Evolutionary conservation across 306 rosid species (phyloP).

Genomic region (Phaseolus lunatus): DNA sequence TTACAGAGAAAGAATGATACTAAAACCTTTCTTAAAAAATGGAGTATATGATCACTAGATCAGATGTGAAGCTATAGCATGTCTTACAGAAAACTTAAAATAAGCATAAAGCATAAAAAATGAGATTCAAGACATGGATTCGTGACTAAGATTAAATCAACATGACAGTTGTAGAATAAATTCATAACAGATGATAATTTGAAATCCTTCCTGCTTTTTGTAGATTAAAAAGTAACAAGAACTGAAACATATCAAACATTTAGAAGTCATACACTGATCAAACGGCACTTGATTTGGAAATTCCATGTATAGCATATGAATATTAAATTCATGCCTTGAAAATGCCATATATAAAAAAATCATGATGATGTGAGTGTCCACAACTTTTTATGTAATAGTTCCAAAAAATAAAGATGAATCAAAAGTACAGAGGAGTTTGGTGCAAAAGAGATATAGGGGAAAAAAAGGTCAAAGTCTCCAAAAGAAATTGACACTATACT

Average conservation of each 20-base stretch:
- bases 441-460: not conserved
- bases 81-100: slow-evolving; percentile 18
- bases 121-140: slow-evolving; percentile 27
- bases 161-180: slow-evolving; percentile 15
- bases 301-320: not conserved
- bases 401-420: not conserved
- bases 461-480: not conserved
- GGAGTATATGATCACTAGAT: slow-evolving; percentile 19
- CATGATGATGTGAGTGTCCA: not conserved
- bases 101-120: slow-evolving; percentile 3
- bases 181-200: slow-evolving; percentile 2
- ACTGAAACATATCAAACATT: not conserved
- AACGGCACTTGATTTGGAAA: slow-evolving; percentile 7
- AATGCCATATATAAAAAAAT: not conserved
- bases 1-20: slow-evolving; percentile 20
- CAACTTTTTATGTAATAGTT: slow-evolving; percentile 23
- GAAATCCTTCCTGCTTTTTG: slow-evolving; percentile 10
- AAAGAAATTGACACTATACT: slow-evolving; percentile 17
- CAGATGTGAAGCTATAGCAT: slow-evolving; percentile 26
- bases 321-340: slow-evolving; percentile 1
- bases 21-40: not conserved
- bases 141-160: slow-evolving; percentile 8
- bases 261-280: not conserved
- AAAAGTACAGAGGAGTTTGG: slow-evolving; percentile 14
- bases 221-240: slow-evolving; percentile 16